A percentile compares a stretch with the other conserved stretches of the same genome.
These are phyloP conservation scores for Puccinia coronata DNA, from an alignment of 1,284 basidiomycete species.

Conservation along the genomic window DNA sequence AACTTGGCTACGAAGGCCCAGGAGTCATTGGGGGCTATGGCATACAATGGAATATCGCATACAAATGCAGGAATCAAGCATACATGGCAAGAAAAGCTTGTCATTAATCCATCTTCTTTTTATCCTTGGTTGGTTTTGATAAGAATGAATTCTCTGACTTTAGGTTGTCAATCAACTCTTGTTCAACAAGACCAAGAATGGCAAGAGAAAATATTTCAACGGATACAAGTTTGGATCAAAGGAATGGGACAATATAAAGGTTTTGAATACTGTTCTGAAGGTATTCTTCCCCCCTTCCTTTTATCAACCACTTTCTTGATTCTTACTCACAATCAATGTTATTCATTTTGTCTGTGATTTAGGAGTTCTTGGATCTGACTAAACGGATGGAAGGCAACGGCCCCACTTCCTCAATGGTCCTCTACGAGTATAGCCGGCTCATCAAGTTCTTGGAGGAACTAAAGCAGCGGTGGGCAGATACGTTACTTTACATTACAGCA, in stretches of 20 bases:
- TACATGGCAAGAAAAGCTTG: not conserved
- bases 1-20: too few species aligned
- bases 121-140: too few species aligned
- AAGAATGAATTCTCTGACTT: not conserved
- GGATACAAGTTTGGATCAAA: not conserved
- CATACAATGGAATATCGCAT: not conserved
- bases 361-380: not conserved
- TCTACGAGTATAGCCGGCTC: not conserved
- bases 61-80: not conserved
- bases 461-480: too few species aligned
- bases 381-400: not conserved
- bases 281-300: too few species aligned
- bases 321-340: too few species aligned
- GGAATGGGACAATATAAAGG: not conserved
- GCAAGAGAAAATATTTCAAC: not conserved
- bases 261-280: too few species aligned
- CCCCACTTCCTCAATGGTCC: too few species aligned
- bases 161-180: not conserved
- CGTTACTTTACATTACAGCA: too few species aligned
- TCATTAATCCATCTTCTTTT: too few species aligned
- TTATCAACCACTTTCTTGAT: too few species aligned
- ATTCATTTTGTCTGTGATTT: too few species aligned
- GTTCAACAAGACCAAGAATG: not conserved
- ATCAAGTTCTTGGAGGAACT: not conserved
- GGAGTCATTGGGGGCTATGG: too few species aligned